Percentiles rank a stretch among this genome's conserved stretches.
These are phyloP conservation scores for Trichosporon sp. DNA, from an alignment of 1,284 basidiomycete species.

Conservation along the genomic window DNA sequence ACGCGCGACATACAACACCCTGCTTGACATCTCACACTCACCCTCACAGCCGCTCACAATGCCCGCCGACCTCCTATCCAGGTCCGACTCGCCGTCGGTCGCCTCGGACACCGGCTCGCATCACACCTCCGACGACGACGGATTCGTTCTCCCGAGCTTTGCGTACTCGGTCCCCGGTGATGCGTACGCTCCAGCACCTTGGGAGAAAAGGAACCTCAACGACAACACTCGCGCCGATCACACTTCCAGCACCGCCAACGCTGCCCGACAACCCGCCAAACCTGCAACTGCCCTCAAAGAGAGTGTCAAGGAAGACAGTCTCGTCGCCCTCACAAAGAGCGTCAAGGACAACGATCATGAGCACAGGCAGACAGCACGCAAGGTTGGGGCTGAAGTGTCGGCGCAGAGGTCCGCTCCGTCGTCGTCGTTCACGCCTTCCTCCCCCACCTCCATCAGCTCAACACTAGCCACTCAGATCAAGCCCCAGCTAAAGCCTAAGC, in stretches of 20 bases:
- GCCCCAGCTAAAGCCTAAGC: neutral
- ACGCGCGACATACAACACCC: neutral
- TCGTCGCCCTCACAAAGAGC: neutral
- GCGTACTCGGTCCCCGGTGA: neutral
- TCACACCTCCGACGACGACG: neutral
- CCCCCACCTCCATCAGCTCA: neutral
- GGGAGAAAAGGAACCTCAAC: neutral
- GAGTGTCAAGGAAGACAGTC: neutral
- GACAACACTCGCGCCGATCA: neutral
- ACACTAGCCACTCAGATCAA: neutral
- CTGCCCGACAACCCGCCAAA: neutral
- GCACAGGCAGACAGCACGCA: neutral
- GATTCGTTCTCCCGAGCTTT: neutral
- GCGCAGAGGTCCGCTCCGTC: neutral
- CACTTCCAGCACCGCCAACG: too few relatives aligned
- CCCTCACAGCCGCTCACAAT: neutral
- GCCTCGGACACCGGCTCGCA: neutral
- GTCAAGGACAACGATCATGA: neutral
- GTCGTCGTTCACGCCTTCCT: neutral
- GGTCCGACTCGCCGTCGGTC: neutral
- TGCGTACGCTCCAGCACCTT: slow-evolving; percentile 1
- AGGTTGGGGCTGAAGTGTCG: neutral
- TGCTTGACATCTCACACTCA: neutral
- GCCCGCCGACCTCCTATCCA: neutral
- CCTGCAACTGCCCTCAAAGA: neutral